These are phyloP conservation scores for Heterobasidion irregulare DNA, from an alignment of 1,284 basidiomycete genomes.

Conservation along the genomic window DNA sequence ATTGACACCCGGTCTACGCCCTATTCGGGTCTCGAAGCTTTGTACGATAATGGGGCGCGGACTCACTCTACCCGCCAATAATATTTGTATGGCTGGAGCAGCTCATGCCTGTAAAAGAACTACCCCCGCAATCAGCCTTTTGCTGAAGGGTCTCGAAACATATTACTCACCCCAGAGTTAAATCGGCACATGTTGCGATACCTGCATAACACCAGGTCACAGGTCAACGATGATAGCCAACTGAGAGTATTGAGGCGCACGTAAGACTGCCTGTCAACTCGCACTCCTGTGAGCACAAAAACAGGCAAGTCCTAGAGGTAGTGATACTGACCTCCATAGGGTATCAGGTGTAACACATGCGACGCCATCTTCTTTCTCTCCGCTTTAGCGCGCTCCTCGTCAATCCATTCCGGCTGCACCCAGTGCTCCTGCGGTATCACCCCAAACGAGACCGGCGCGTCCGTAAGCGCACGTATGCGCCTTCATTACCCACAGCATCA, in stretches of 20 bases:
- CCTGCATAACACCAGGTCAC: slow-evolving; percentile 21
- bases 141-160: not conserved
- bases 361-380: slow-evolving; percentile 46
- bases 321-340: slow-evolving; percentile 2
- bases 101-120: slow-evolving; percentile 83
- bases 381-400: slow-evolving; percentile 45
- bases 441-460: slow-evolving; percentile 39
- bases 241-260: not conserved
- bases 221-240: not conserved
- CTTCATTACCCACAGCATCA: slow-evolving; percentile 25
- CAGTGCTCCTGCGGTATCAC: slow-evolving; percentile 38
- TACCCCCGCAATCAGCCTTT: slow-evolving; percentile 19
- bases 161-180: slow-evolving; percentile 77
- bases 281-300: no score
- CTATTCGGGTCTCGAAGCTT: not conserved
- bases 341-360: not conserved
- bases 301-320: not conserved
- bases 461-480: slow-evolving; percentile 39
- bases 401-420: slow-evolving; percentile 56
- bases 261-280: slow-evolving; percentile 4
- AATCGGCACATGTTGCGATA: slow-evolving; percentile 93
- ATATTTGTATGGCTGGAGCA: slow-evolving; percentile 79
- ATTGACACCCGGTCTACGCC: slow-evolving; percentile 25
- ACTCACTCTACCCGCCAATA: slow-evolving; percentile 82
- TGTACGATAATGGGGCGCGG: not conserved